Evolutionary conservation across 768 basidiomycete species (phyloP), one percentile per base, ranked within the genome.

Genomic region (Tricholoma flavovirens): DNA sequence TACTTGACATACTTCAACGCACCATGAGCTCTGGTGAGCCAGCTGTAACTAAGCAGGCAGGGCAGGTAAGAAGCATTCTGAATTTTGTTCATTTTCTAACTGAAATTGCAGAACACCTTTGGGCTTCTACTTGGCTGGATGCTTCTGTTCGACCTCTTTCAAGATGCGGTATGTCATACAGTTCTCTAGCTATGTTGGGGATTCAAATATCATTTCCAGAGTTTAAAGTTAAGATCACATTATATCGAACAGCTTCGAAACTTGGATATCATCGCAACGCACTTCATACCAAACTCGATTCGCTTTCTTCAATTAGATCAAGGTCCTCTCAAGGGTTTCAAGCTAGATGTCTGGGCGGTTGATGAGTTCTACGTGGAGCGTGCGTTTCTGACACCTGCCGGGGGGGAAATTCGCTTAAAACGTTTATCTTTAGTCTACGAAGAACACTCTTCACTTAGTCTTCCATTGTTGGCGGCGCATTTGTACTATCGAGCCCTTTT

Each of bases 231-330:
- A 46, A 83, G 90, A 60, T 80, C 87, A 14, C 81, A 80, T 57
- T 98, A 96, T 67, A 83, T 92, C 54, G 93, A 92, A 56, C 93
- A 97, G 63, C 75, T 98, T 30, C 82, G 90, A 33, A 83, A 80
- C 51, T 68, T 82, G 6, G 81, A 83, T 46, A 70, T 95, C n/a
- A 72, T 98, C 22, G 68, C 74, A 5, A 72, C 71, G 7, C 69
- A 76, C 53, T 83, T 98, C 56, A 78, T 98, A 21, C 91, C 93
- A 0, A 80, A 73, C 35, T 69, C 96, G 15, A 79, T 97, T 53
- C 73, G 73, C 15, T 64, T 90, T 17, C 75, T 98, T 2, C 77
- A 78, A 15, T 71, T 97, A 19, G 86, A 88, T 64, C 78, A 79
- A 35, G 83, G 85, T 1, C 78, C 81, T 14, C 71, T 75, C 32